Evolutionary conservation across 2,329 filamentous ascomycete genomes (phyloP).

Genomic region (Neoascochyta sp.): DNA sequence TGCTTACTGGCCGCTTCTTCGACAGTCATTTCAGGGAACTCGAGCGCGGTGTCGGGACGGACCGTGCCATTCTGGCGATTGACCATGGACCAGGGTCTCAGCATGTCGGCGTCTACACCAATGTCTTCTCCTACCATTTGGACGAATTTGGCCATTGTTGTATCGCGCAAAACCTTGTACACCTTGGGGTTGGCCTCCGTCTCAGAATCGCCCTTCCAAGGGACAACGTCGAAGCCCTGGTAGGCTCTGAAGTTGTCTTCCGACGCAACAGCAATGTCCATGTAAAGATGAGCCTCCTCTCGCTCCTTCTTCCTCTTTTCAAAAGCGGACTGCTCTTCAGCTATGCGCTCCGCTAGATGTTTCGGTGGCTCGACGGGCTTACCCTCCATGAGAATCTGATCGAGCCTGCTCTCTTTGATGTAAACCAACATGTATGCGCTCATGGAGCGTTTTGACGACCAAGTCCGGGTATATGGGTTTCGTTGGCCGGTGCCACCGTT

Average conservation of each 20-base stretch:
- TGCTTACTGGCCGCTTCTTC: conserved; percentile 65
- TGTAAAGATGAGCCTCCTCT: conserved; percentile 91
- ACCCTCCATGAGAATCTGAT: conserved; percentile 74
- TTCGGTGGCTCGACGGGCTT: conserved; percentile 73
- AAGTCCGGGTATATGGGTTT: conserved; percentile 62
- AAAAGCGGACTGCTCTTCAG: conserved; percentile 73
- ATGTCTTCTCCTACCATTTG: conserved; percentile 67
- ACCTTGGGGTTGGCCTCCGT: conserved; percentile 63
- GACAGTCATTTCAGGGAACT: conserved; percentile 65
- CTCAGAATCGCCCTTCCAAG: conserved; percentile 55
- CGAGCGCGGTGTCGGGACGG: conserved; percentile 81
- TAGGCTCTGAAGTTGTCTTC: conserved; percentile 77
- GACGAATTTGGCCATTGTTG: conserved; percentile 72
- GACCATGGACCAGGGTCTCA: conserved; percentile 95
- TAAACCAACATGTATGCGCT: conserved; percentile 99
- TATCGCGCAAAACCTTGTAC: conserved; percentile 71
- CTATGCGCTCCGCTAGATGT: conserved; percentile 74
- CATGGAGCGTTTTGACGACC: conserved; percentile 65
- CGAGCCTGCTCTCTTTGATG: conserved; percentile 80
- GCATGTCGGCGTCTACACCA: conserved; percentile 61
- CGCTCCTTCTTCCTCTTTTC: conserved; percentile 81
- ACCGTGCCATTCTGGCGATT: conserved; percentile 97
- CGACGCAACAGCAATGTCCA: conserved; percentile 76
- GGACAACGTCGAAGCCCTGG: conserved; percentile 74
- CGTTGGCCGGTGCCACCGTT: conserved; percentile 53